A percentile compares a stretch with the other conserved stretches of the same genome.
These are phyloP conservation scores for Amyloporia xantha DNA, from an alignment of 768 basidiomycete genomes.

Conservation along the genomic window DNA sequence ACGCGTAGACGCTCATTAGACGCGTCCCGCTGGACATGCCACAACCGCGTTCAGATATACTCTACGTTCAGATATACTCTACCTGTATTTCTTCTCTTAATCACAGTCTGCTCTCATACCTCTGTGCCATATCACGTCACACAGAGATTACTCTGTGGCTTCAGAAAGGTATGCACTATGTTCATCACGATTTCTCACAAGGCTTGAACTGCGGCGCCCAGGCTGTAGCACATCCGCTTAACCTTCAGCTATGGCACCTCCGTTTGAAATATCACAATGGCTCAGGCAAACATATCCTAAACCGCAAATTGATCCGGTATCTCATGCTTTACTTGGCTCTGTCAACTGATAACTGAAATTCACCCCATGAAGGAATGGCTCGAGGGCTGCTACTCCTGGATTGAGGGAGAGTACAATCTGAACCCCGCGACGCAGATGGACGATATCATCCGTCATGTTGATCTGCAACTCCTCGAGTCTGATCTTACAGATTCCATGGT, in stretches of 20 bases:
- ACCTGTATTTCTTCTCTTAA: too few relatives aligned
- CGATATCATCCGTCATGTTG: slow-evolving; percentile 48
- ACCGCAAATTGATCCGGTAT: slow-evolving; percentile 58
- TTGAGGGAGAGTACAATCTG: slow-evolving; percentile 40
- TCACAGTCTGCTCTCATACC: too few relatives aligned
- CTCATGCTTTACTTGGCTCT: slow-evolving; percentile 9
- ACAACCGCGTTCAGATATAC: too few relatives aligned
- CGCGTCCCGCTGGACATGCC: neutral
- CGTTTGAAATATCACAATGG: slow-evolving; percentile 41
- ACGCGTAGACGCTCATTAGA: neutral
- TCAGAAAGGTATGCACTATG: too few relatives aligned
- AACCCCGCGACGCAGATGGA: slow-evolving; percentile 42
- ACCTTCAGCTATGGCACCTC: slow-evolving; percentile 24
- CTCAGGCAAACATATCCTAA: slow-evolving; percentile 48
- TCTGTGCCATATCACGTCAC: too few relatives aligned
- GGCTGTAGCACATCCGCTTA: neutral
- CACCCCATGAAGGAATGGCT: slow-evolving; percentile 63
- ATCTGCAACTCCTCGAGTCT: slow-evolving; percentile 65
- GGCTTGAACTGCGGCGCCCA: too few relatives aligned
- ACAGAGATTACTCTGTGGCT: too few relatives aligned
- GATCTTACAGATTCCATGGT: slow-evolving; percentile 68
- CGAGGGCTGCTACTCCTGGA: slow-evolving; percentile 62
- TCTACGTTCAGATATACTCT: too few relatives aligned
- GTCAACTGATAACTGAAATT: neutral
- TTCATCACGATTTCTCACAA: too few relatives aligned